Evolutionary conservation across 2,329 filamentous ascomycete genomes (phyloP).

Genomic region (Epichloe glyceriae): DNA sequence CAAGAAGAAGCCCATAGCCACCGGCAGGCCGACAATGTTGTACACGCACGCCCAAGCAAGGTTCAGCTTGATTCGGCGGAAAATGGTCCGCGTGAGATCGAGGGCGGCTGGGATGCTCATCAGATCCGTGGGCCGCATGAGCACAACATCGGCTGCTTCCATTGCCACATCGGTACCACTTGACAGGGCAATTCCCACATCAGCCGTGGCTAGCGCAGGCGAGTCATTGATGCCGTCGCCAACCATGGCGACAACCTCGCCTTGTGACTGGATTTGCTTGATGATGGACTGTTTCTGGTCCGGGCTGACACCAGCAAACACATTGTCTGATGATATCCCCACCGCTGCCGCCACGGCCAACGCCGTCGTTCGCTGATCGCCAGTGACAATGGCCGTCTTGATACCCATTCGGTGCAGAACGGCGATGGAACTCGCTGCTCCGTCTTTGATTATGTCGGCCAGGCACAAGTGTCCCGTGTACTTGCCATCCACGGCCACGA

Average conservation of each 20-base stretch:
- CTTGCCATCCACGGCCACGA: constrained; percentile 69
- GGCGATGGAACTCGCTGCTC: constrained; percentile 65
- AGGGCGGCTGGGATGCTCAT: constrained; percentile 87
- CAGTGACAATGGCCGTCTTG: constrained; percentile 82
- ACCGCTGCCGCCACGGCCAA: constrained; percentile 71
- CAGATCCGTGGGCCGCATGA: constrained; percentile 85
- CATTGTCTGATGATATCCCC: constrained; percentile 62
- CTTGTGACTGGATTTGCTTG: constrained; percentile 57
- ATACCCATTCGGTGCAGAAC: constrained; percentile 78
- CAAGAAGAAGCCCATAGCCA: constrained; percentile 93
- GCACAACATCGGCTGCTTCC: constrained; percentile 89
- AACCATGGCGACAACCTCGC: constrained; percentile 85
- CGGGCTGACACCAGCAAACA: constrained; percentile 79
- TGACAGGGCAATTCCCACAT: constrained; percentile 85
- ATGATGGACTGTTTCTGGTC: constrained; percentile 85
- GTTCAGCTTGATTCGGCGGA: constrained; percentile 87
- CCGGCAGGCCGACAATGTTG: constrained; percentile 81
- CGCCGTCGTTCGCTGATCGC: constrained; percentile 77
- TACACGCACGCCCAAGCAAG: constrained; percentile 87
- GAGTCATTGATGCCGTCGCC: constrained; percentile 98
- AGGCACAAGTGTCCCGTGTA: constrained; percentile 78
- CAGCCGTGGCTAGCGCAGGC: constrained; percentile 80
- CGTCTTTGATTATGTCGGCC: constrained; percentile 82
- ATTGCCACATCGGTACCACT: constrained; percentile 94
- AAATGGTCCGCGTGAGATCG: constrained; percentile 71